Evolutionary conservation across 352 stramenopile genomes (phyloP), one percentile per base, ranked within the genome.

Genomic region (Phytophthora parvispora): DNA sequence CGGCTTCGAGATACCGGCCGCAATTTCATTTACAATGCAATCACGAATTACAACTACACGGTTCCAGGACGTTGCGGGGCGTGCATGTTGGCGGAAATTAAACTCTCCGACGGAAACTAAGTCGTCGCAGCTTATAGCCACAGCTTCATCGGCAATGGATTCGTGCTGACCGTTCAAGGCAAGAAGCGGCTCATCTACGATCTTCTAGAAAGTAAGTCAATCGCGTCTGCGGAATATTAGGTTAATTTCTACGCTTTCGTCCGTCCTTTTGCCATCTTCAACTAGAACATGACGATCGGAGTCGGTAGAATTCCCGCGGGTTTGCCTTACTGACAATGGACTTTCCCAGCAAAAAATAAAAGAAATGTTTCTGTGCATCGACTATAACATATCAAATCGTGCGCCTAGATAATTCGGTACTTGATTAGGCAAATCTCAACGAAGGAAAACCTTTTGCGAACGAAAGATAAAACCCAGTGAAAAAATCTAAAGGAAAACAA

Each of bases 311-410:
- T 60, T 55, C 55, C 8, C 29, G 29, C 43, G 43, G 45, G 57
- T 50, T 56, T 56, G 22, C 20, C 42, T 36, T 48, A 64, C 15
- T 1, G 43, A 63, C 48, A 56, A 64, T 50, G 60, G 28, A 40
- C 20, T 49, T 67, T 60, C 50, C 60, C 36, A 67, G 49, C 59
- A 60, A 42, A 42, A 42, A n/a, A n/a, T n/a, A n/a, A n/a, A n/a
- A n/a, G n/a, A n/a, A n/a, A n/a, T n/a, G n/a, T n/a, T n/a, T n/a
- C n/a, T n/a, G n/a, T n/a, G n/a, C n/a, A n/a, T n/a, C n/a, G n/a
- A n/a, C n/a, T n/a, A n/a, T n/a, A 47, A 32, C 51, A 48, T 32
- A 29, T 28, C n/a, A 28, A 45, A 20, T 45, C n/a, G 42, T 28
- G 7, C 12, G 31, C 31, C 32, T 32, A 20, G 18, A 29, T 22